These are phyloP conservation scores for Citrus inodora DNA, from an alignment of 345 rosid genomes.

Conservation along the genomic window DNA sequence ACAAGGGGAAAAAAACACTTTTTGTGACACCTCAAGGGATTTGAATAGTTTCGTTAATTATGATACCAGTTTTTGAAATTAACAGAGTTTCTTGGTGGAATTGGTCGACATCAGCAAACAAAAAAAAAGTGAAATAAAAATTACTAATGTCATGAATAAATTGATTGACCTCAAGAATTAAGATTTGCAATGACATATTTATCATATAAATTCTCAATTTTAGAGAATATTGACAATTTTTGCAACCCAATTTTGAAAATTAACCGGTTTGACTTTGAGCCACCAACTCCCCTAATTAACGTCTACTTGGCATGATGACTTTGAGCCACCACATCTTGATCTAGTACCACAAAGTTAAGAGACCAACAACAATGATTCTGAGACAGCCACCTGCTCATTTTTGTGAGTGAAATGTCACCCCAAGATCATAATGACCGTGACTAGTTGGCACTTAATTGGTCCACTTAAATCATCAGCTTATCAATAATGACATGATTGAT, in stretches of 20 bases:
- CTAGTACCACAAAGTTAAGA: background rate
- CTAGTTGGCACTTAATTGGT: background rate
- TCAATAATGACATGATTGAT: background rate
- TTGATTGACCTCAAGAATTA: too few relatives aligned
- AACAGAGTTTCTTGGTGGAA: too few relatives aligned
- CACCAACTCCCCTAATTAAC: too few relatives aligned
- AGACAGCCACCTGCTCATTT: background rate
- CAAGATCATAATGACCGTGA: background rate
- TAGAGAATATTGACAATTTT: background rate
- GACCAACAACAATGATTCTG: background rate
- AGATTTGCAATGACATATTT: background rate
- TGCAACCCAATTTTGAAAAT: background rate
- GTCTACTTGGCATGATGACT: too few relatives aligned
- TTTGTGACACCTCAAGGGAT: background rate
- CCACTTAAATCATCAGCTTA: background rate
- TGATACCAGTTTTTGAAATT: background rate
- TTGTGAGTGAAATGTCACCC: fast-evolving
- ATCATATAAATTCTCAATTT: background rate
- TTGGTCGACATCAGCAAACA: too few relatives aligned
- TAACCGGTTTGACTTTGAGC: too few relatives aligned
- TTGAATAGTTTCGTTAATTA: background rate
- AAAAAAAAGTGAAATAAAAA: too few relatives aligned
- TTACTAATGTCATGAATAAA: too few relatives aligned
- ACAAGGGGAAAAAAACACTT: background rate
- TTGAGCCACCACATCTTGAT: background rate